Conservation (phyloP, 2,329 filamentous ascomycete species). For the Trichoderma atrobrunneum region DNA sequence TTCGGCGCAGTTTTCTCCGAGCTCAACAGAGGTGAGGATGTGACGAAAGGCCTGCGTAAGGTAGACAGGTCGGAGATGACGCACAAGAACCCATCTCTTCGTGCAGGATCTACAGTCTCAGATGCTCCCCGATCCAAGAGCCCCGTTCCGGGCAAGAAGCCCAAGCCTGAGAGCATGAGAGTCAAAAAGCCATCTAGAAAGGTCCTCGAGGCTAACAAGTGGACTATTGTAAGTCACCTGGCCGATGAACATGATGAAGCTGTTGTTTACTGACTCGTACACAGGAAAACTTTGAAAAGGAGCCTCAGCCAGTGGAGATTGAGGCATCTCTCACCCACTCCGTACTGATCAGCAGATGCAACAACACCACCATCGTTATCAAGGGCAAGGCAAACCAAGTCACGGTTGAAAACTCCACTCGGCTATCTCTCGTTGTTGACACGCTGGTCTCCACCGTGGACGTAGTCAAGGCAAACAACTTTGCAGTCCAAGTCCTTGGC, state of each 20-base stretch:
- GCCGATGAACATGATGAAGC: not conserved
- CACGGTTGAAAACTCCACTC: conserved; percentile 84
- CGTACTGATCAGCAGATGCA: conserved; percentile 87
- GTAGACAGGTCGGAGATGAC: conserved; percentile 97
- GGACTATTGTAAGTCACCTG: conserved; percentile 66
- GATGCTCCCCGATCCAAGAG: conserved; percentile 69
- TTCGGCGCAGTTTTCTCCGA: conserved; percentile 88
- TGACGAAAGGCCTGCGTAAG: conserved; percentile 86
- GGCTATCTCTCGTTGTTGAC: conserved; percentile 83
- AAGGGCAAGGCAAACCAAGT: conserved; percentile 96
- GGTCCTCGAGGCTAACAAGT: conserved; percentile 85
- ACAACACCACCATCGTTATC: conserved; percentile 83
- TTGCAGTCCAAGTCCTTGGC: conserved; percentile 89
- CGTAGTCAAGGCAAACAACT: conserved; percentile 91
- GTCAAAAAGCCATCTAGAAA: conserved; percentile 77
- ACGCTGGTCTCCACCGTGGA: conserved; percentile 88
- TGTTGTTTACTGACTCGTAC: conserved; percentile 9
- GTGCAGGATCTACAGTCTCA: conserved; percentile 68
- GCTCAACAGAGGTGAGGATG: conserved; percentile 82
- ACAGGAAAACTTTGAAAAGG: conserved; percentile 87
- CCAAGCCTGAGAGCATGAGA: conserved; percentile 82
- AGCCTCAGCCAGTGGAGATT: conserved; percentile 70
- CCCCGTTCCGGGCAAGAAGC: conserved; percentile 82
- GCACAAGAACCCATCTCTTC: conserved; percentile 91
- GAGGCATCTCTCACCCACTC: conserved; percentile 81